Evolutionary conservation across 192 early-diverging fungal genomes (phyloP).

Genomic region (Paraglomus brasilianum): DNA sequence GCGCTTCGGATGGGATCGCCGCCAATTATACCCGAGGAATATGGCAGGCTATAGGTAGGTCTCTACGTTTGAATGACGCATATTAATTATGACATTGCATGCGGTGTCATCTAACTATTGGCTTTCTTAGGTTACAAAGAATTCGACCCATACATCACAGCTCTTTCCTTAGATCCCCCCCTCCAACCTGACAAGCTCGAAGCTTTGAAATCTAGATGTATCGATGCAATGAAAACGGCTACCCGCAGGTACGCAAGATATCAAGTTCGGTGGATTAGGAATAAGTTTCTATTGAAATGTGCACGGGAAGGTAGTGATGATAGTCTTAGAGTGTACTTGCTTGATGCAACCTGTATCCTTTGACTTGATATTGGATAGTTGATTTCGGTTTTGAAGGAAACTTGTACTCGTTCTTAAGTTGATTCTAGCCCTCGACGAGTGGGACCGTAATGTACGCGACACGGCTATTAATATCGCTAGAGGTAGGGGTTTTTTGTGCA

Average conservation of each 20-base stretch:
- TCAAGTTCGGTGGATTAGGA: conserved; percentile 80
- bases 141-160: conserved; percentile 70
- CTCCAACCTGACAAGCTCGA: neutral
- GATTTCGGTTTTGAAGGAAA: neutral
- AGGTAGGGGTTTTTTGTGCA: conserved; percentile 31
- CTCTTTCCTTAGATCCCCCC: conserved; percentile 15
- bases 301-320: conserved; percentile 21
- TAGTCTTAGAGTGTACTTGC: conserved; percentile 51
- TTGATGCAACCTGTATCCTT: conserved; percentile 67
- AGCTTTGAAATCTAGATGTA: conserved; percentile 49
- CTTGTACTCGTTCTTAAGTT: neutral
- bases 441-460: conserved; percentile 55
- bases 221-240: conserved; percentile 81
- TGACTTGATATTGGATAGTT: neutral
- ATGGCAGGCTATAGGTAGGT: conserved; percentile 69
- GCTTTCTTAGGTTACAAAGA: conserved; percentile 81
- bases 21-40: conserved; percentile 64
- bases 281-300: conserved; percentile 63
- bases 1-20: conserved; percentile 45
- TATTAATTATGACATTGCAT: conserved; percentile 22
- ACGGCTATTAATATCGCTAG: conserved; percentile 54
- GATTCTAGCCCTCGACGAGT: conserved; percentile 47
- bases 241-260: conserved; percentile 88
- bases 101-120: conserved; percentile 21
- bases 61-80: neutral